Conservation (phyloP, 768 basidiomycete genomes). For the Thelephora ganbajun region DNA sequence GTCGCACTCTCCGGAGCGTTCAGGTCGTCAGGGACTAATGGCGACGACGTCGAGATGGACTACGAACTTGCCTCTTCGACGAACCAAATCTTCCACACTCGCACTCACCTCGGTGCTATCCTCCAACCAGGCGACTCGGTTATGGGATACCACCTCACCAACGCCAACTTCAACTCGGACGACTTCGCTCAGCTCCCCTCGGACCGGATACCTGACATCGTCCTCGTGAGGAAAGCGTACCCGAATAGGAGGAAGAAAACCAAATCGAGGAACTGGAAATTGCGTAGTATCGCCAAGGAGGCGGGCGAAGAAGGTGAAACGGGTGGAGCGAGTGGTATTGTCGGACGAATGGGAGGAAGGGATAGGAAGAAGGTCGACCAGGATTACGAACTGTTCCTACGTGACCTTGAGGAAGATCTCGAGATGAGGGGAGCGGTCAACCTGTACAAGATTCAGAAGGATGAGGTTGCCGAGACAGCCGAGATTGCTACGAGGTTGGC, state of each 20-base stretch:
- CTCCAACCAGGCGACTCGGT: slow-evolving; percentile 93
- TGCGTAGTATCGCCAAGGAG: slow-evolving; percentile 88
- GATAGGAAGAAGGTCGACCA: slow-evolving; percentile 89
- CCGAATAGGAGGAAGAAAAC: slow-evolving; percentile 88
- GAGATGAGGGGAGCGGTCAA: slow-evolving; percentile 82
- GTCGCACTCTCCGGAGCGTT: slow-evolving; percentile 78
- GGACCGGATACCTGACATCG: slow-evolving; percentile 74
- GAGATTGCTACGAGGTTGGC: slow-evolving; percentile 18
- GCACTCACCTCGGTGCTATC: slow-evolving; percentile 88
- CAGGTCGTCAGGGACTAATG: slow-evolving; percentile 32
- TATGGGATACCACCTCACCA: slow-evolving; percentile 80
- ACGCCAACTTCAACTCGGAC: slow-evolving; percentile 87
- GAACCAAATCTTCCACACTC: slow-evolving; percentile 86
- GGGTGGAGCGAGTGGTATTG: slow-evolving; percentile 65
- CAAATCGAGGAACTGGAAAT: slow-evolving; percentile 71
- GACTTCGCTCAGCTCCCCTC: slow-evolving; percentile 57
- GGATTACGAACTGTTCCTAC: slow-evolving; percentile 93
- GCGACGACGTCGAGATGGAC: slow-evolving; percentile 38
- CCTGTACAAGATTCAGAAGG: slow-evolving; percentile 60
- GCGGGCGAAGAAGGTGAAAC: slow-evolving; percentile 79
- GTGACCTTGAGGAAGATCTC: slow-evolving; percentile 88
- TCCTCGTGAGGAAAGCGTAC: slow-evolving; percentile 92
- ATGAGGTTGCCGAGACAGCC: slow-evolving; percentile 22
- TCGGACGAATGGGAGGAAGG: slow-evolving; percentile 79
- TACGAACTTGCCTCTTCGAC: slow-evolving; percentile 43